phyloP scores from a whole-genome alignment of 192 early-diverging fungal genomes.

The Piromyces sp. region DNA sequence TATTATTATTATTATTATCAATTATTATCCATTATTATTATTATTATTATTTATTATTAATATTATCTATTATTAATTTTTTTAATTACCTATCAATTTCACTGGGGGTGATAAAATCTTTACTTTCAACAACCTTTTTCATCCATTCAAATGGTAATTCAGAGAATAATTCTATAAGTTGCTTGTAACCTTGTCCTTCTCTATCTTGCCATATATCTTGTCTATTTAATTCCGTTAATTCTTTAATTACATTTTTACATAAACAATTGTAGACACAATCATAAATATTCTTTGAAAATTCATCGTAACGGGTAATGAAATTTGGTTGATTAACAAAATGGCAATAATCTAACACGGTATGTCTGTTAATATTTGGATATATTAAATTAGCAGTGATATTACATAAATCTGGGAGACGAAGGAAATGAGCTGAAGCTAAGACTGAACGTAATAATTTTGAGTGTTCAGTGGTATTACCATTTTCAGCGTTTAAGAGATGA shows the following conservation, averaged over 20 bases:
- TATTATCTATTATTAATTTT: too few species aligned
- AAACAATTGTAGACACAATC: constrained; percentile 28
- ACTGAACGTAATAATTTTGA: constrained; percentile 20
- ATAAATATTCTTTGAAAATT: constrained; percentile 18
- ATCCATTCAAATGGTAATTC: constrained; percentile 47
- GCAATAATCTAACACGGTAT: constrained; percentile 26
- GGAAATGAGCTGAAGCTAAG: constrained; percentile 21
- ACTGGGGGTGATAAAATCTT: constrained; percentile 25
- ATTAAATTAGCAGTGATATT: constrained; percentile 17
- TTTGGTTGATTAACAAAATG: constrained; percentile 17
- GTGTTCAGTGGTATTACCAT: constrained; percentile 1
- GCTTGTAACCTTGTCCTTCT: constrained; percentile 23
- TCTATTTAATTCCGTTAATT: constrained; percentile 13
- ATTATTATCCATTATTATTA: too few species aligned
- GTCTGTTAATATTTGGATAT: constrained; percentile 19
- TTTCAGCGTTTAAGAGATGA: constrained; percentile 2
- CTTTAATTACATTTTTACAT: constrained; percentile 22
- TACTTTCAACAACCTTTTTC: constrained; percentile 33
- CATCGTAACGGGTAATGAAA: constrained; percentile 1
- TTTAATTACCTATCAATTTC: constrained; percentile 36
- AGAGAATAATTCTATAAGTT: constrained; percentile 24
- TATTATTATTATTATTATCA: too few species aligned
- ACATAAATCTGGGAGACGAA: constrained; percentile 24
- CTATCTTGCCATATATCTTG: constrained; percentile 25
- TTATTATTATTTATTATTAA: too few species aligned